Conservation (phyloP, 768 basidiomycete genomes). For the Rhodotorula toruloides region DNA sequence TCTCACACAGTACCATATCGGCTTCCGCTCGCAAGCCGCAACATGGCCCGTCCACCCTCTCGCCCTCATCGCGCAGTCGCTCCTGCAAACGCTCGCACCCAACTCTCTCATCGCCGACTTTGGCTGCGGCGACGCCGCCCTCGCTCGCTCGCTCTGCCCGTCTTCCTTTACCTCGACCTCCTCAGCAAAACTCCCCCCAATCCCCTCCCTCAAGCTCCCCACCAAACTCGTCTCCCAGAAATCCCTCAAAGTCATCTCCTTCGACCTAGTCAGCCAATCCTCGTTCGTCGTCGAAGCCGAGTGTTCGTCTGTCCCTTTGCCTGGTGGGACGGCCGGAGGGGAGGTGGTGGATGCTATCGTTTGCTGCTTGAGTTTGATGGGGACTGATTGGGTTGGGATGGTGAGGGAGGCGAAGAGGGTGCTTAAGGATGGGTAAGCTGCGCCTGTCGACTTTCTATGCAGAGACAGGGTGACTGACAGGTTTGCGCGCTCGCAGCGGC, state of each 20-base stretch:
- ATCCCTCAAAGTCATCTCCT: conserved; percentile 61
- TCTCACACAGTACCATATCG: conserved; percentile 70
- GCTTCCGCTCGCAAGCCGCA: conserved; percentile 84
- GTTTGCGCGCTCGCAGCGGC: conserved; percentile 53
- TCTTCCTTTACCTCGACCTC: conserved; percentile 50
- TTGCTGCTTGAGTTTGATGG: conserved; percentile 94
- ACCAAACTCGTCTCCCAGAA: conserved; percentile 33
- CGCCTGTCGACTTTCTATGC: neutral
- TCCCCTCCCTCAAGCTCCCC: conserved; percentile 43
- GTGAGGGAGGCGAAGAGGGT: conserved; percentile 85
- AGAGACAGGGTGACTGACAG: neutral
- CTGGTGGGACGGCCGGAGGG: conserved; percentile 64
- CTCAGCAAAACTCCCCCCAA: conserved; percentile 3
- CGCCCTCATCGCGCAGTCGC: conserved; percentile 64
- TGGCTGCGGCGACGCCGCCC: conserved; percentile 87
- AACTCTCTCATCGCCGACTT: conserved; percentile 80
- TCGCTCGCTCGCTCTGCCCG: conserved; percentile 68
- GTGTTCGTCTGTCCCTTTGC: conserved; percentile 76
- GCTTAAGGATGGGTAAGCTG: conserved; percentile 67
- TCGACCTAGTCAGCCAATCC: conserved; percentile 58
- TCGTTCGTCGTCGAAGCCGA: conserved; percentile 79
- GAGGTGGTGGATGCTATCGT: conserved; percentile 85
- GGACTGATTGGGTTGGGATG: conserved; percentile 88
- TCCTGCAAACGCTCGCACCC: conserved; percentile 59
- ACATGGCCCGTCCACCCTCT: conserved; percentile 94